These are phyloP conservation scores for Globisporangium sylvaticum DNA, from an alignment of 352 stramenopile species.

Conservation along the genomic window DNA sequence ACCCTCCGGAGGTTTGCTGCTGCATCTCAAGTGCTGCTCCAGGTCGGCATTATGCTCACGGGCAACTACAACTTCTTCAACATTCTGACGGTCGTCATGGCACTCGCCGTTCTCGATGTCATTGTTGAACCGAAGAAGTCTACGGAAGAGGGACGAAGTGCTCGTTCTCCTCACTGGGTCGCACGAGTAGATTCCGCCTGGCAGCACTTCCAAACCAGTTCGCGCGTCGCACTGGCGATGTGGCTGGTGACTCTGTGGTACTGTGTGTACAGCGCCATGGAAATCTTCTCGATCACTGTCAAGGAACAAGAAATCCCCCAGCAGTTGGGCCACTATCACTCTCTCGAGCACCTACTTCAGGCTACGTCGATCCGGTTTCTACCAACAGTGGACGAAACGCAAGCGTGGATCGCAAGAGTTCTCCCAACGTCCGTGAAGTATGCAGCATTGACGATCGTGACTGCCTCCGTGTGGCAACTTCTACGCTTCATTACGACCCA, in stretches of 20 bases:
- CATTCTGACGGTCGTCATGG: constrained; percentile 70
- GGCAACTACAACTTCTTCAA: constrained; percentile 96
- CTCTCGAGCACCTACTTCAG: no score
- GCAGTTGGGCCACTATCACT: no score
- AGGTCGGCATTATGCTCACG: constrained; percentile 84
- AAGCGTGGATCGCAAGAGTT: constrained; percentile 38
- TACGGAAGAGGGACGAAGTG: neutral
- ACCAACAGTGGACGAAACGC: constrained; percentile 18
- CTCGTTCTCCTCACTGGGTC: neutral
- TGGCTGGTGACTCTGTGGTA: no score
- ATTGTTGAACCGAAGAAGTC: no score
- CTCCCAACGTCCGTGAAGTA: constrained; percentile 25
- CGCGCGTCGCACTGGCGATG: no score
- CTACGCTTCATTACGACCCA: constrained; percentile 2
- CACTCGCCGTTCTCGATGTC: constrained; percentile 31
- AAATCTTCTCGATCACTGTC: no score
- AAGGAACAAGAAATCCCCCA: no score
- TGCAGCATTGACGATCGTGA: constrained; percentile 11
- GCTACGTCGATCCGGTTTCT: no score
- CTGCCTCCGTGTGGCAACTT: constrained; percentile 31
- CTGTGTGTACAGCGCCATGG: no score
- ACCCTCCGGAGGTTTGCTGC: constrained; percentile 50
- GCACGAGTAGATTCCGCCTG: neutral
- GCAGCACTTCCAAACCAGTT: no score
- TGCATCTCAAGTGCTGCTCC: constrained; percentile 69